Percentiles rank a stretch among this genome's conserved stretches.
phyloP scores from a whole-genome alignment of 2,329 filamentous ascomycete genomes.

The Colletotrichum destructivum region DNA sequence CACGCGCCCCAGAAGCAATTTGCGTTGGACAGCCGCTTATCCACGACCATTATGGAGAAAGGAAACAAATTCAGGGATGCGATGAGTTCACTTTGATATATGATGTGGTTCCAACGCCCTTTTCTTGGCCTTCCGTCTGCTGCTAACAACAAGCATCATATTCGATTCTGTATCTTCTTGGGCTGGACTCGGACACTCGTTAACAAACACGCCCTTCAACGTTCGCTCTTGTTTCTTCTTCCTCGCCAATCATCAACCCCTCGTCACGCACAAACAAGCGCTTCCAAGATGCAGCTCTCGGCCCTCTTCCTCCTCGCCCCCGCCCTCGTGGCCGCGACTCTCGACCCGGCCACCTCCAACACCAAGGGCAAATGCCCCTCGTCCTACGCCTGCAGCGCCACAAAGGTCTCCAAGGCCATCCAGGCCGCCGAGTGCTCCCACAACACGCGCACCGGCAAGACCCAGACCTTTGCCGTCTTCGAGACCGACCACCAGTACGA shows the following conservation, averaged over 20 bases:
- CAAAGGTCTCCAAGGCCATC: slow-evolving; percentile 41
- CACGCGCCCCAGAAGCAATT: slow-evolving; percentile 29
- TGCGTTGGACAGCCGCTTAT: slow-evolving; percentile 18
- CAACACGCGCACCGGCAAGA: slow-evolving; percentile 38
- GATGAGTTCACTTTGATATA: not conserved
- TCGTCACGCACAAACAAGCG: not conserved
- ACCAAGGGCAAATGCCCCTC: slow-evolving; percentile 38
- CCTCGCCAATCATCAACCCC: not conserved
- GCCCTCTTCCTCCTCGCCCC: slow-evolving; percentile 31
- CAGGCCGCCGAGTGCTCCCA: slow-evolving; percentile 42
- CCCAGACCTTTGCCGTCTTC: slow-evolving; percentile 40
- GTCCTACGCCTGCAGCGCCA: slow-evolving; percentile 33
- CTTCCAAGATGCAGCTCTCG: slow-evolving; percentile 22
- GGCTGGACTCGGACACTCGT: slow-evolving; percentile 11
- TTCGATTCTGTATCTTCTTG: not conserved
- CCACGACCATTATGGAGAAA: slow-evolving; percentile 9
- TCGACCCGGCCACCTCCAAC: slow-evolving; percentile 39
- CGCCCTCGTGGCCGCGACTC: slow-evolving; percentile 35
- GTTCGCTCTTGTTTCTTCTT: not conserved
- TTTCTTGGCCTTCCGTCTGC: not conserved
- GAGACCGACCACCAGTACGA: slow-evolving; percentile 39
- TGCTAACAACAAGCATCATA: not conserved
- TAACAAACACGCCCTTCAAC: not conserved
- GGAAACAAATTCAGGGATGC: slow-evolving; percentile 7
- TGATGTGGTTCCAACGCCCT: not conserved